Percentiles rank a stretch among this genome's conserved stretches.
These are phyloP conservation scores for Seminavis robusta DNA, from an alignment of 108 stramenopile species.

Conservation along the genomic window DNA sequence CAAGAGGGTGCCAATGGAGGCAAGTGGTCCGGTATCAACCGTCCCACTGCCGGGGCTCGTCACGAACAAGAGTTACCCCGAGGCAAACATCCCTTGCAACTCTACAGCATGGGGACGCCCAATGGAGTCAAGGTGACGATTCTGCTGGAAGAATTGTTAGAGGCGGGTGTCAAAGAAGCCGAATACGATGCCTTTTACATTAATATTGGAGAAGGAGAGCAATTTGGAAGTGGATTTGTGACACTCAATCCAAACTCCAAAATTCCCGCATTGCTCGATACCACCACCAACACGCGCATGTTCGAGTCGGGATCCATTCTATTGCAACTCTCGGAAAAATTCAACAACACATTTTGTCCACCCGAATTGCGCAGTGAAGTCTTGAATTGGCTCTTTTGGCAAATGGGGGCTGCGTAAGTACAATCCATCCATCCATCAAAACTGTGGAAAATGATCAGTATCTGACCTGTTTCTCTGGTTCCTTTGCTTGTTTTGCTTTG, in stretches of 20 bases:
- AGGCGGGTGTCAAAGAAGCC: conserved; percentile 29
- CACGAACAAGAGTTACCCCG: conserved; percentile 44
- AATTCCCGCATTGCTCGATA: conserved; percentile 81
- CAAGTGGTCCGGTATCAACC: conserved; percentile 34
- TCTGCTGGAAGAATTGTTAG: conserved; percentile 69
- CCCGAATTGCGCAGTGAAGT: conserved; percentile 35
- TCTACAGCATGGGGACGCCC: conserved; percentile 81
- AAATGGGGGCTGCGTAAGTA: conserved; percentile 62
- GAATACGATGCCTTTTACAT: conserved; percentile 79
- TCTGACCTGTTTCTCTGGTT: no score
- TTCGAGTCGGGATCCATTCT: conserved; percentile 84
- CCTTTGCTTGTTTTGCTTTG: no score
- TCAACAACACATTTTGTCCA: conserved; percentile 46
- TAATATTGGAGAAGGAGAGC: conserved; percentile 62
- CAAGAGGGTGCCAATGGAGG: conserved; percentile 18
- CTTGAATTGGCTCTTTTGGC: conserved; percentile 88
- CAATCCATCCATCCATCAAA: no score
- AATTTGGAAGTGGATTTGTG: conserved; percentile 82
- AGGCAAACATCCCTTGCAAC: conserved; percentile 72
- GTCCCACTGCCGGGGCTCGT: conserved; percentile 73
- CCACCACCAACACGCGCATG: no score
- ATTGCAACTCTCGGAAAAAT: conserved; percentile 75
- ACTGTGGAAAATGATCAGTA: no score
- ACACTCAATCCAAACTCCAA: conserved; percentile 86
- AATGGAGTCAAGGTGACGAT: conserved; percentile 88